Conservation (phyloP, 805 yeast species). For the Starmerella floris region DNA sequence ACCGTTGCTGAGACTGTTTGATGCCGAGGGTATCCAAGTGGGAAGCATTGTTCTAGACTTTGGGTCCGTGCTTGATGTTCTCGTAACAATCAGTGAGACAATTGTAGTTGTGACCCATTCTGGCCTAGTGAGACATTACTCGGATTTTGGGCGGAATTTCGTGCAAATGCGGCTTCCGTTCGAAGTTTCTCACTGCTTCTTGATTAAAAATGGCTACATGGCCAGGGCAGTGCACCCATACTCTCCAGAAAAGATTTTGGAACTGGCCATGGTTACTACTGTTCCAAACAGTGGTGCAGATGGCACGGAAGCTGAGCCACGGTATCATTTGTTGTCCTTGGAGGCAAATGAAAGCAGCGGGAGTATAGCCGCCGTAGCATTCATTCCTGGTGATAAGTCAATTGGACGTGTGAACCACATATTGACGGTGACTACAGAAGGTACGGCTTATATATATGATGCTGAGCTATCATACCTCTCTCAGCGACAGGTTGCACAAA, state of each 20-base stretch:
- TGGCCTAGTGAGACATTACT: conserved; percentile 44
- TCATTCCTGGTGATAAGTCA: neutral
- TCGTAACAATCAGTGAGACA: conserved; percentile 41
- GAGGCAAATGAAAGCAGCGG: neutral
- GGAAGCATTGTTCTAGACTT: conserved; percentile 28
- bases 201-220: neutral
- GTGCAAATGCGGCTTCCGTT: conserved; percentile 21
- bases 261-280: neutral
- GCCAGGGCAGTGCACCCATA: neutral
- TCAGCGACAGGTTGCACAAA: neutral
- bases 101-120: conserved; percentile 42
- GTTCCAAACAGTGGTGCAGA: neutral
- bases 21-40: conserved; percentile 25
- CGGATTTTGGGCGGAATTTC: conserved; percentile 56
- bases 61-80: conserved; percentile 42
- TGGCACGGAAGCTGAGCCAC: neutral
- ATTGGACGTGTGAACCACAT: neutral
- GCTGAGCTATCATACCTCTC: neutral
- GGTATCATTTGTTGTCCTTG: neutral
- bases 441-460: neutral
- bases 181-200: neutral
- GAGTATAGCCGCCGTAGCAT: neutral
- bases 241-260: neutral
- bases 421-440: neutral
- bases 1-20: conserved; percentile 22